phyloP scores from a whole-genome alignment of 2,329 filamentous ascomycete species.

The Didymella exigua region DNA sequence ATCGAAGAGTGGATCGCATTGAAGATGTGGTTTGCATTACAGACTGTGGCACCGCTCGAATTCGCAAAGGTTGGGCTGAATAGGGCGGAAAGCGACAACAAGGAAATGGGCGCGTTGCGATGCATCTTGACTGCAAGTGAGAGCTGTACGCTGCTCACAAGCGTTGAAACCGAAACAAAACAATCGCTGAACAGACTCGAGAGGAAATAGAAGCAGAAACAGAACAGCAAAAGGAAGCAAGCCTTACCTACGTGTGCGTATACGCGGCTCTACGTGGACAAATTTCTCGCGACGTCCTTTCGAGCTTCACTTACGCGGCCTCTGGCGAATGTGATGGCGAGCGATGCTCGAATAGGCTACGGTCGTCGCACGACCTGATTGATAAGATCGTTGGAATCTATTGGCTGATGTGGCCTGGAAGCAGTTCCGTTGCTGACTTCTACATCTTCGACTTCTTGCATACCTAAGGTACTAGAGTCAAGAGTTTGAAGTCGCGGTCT shows the following conservation, averaged over 20 bases:
- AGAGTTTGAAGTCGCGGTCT: not conserved
- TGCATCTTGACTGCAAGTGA: constrained; percentile 20
- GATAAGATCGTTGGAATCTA: constrained; percentile 12
- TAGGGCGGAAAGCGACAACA: constrained; percentile 2
- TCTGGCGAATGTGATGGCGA: not conserved
- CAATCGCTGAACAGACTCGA: not conserved
- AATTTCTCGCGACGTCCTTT: constrained; percentile 13
- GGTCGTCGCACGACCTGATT: constrained; percentile 5
- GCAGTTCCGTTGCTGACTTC: not conserved
- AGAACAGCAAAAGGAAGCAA: not conserved
- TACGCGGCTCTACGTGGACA: constrained; percentile 18
- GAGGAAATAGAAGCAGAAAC: not conserved
- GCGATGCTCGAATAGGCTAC: constrained; percentile 13
- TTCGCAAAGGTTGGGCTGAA: constrained; percentile 1
- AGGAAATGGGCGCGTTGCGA: constrained; percentile 6
- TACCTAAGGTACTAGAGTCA: not conserved
- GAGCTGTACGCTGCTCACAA: constrained; percentile 5
- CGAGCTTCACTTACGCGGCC: constrained; percentile 16
- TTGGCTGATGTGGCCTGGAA: not conserved
- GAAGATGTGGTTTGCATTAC: constrained; percentile 70
- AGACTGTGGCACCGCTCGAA: not conserved
- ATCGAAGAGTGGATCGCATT: constrained; percentile 74
- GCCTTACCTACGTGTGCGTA: constrained; percentile 12
- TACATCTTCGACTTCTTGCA: not conserved
- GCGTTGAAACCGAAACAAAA: not conserved